Conservation (phyloP, 208 protist genomes). For the Naegleria fowleri region DNA sequence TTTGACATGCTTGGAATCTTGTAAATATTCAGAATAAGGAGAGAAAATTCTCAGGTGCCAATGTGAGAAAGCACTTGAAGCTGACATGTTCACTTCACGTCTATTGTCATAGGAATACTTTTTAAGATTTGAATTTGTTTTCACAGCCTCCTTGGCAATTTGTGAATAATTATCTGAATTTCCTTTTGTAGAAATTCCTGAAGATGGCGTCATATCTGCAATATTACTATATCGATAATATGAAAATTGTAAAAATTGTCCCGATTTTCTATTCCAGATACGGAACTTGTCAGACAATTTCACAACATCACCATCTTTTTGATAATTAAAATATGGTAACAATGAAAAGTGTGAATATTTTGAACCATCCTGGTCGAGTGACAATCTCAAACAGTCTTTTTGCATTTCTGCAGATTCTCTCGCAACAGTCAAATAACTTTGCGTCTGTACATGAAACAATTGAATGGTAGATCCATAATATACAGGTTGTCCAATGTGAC, state of each 20-base stretch:
- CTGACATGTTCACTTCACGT: neutral
- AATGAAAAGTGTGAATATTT: neutral
- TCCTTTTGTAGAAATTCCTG: neutral
- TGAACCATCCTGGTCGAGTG: neutral
- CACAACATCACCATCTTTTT: neutral
- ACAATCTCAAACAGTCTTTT: constrained; percentile 4
- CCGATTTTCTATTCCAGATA: neutral
- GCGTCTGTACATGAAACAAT: neutral
- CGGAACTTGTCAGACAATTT: neutral
- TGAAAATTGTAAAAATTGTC: neutral
- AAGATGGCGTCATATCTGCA: neutral
- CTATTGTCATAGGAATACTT: neutral
- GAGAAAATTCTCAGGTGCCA: neutral
- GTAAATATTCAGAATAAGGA: neutral
- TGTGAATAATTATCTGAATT: neutral
- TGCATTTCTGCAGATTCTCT: constrained; percentile 24
- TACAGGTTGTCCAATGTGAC: neutral
- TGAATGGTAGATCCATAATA: neutral
- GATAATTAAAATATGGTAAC: neutral
- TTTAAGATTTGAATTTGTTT: neutral
- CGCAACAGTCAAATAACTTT: neutral
- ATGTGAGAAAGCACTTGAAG: neutral
- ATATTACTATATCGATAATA: neutral
- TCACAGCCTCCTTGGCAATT: neutral
- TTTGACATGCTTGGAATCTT: neutral